Evolutionary conservation across 495 filamentous ascomycete species (phyloP).

Genomic region (Aspergillus kassunensis): DNA sequence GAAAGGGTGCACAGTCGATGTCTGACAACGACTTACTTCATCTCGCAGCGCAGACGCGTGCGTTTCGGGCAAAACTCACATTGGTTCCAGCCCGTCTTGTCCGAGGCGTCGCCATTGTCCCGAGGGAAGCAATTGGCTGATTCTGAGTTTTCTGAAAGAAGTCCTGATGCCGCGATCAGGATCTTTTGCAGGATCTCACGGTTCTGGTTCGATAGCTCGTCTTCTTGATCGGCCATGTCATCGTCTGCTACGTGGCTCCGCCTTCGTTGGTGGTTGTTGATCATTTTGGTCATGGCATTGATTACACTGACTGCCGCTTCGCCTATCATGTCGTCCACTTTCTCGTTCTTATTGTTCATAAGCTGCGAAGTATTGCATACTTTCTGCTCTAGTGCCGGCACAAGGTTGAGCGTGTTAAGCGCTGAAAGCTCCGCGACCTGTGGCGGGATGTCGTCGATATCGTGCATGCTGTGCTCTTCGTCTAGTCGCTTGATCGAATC

Average conservation of each 20-base stretch:
- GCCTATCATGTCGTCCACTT: constrained; percentile 25
- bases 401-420: constrained; percentile 11
- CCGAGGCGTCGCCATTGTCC: constrained; percentile 15
- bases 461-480: constrained; percentile 21
- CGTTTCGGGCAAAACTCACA: constrained; percentile 55
- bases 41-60: constrained; percentile 60
- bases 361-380: constrained; percentile 5
- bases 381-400: constrained; percentile 8
- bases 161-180: constrained; percentile 30
- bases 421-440: constrained; percentile 11
- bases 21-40: constrained; percentile 53
- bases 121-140: neutral
- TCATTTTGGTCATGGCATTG: constrained; percentile 36
- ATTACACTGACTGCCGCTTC: constrained; percentile 35
- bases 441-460: neutral
- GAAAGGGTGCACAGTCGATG: neutral
- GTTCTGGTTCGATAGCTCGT: constrained; percentile 27
- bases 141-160: constrained; percentile 21
- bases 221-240: constrained; percentile 18
- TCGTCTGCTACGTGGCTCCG: constrained; percentile 27
- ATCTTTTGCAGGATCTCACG: constrained; percentile 37
- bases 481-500: constrained; percentile 7
- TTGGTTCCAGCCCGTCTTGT: constrained; percentile 37
- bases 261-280: constrained; percentile 27
- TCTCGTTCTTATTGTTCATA: constrained; percentile 7